A percentile compares a stretch with the other conserved stretches of the same genome.
These are phyloP conservation scores for Lipomyces sp. DNA, from an alignment of 805 yeast genomes.

Conservation along the genomic window DNA sequence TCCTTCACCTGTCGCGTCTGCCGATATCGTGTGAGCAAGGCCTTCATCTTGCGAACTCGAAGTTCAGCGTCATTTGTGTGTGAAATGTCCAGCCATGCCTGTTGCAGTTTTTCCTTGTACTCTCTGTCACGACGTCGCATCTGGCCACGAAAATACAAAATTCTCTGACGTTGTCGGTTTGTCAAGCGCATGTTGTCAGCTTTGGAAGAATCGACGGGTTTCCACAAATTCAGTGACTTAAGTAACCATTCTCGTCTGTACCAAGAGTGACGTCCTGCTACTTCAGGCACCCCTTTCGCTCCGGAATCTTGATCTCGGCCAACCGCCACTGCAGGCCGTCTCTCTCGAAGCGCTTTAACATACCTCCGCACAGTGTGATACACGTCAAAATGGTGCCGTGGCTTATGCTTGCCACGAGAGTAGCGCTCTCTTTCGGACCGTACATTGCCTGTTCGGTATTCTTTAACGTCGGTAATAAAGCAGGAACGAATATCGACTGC, in stretches of 20 bases:
- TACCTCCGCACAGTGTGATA: not conserved
- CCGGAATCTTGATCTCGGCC: not conserved
- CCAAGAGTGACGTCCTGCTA: not conserved
- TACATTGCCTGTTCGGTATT: not conserved
- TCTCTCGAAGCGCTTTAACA: not conserved
- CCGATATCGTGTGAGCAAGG: not conserved
- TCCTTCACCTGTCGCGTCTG: not conserved
- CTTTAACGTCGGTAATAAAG: not conserved
- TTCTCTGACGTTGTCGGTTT: not conserved
- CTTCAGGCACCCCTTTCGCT: not conserved
- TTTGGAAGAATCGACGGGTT: not conserved
- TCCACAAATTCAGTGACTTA: not conserved
- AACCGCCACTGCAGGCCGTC: not conserved
- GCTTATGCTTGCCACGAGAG: not conserved
- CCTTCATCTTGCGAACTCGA: not conserved
- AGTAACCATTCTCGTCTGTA: not conserved
- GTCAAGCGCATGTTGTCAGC: not conserved
- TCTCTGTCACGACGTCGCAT: not conserved
- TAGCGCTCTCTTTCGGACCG: not conserved
- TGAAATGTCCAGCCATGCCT: not conserved
- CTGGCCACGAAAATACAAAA: not conserved
- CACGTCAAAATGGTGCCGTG: not conserved
- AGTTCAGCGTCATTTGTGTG: not conserved
- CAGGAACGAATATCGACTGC: slow-evolving; percentile 16
- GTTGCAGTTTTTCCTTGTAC: not conserved